Evolutionary conservation across 345 rosid species (phyloP).

Genomic region (Rubroshorea leprosula): DNA sequence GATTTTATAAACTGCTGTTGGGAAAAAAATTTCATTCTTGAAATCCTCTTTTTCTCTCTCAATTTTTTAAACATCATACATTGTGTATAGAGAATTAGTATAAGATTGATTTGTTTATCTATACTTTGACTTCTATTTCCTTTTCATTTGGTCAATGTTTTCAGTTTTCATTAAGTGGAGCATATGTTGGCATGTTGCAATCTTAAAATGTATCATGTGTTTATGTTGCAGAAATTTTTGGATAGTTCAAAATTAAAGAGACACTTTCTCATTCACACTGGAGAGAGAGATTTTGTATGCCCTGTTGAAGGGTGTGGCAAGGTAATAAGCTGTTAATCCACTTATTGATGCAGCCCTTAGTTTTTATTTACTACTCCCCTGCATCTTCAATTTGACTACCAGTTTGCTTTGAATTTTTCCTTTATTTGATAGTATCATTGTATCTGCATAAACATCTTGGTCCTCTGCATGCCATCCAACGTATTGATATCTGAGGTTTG

Average conservation of each 20-base stretch:
- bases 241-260: slow-evolving; percentile 98
- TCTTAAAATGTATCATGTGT: background rate
- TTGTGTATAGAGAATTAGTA: no score
- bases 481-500: slow-evolving; percentile 18
- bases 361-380: background rate
- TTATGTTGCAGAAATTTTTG: slow-evolving; percentile 79
- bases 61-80: no score
- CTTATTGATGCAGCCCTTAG: background rate
- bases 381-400: background rate
- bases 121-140: background rate
- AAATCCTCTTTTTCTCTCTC: no score
- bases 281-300: slow-evolving; percentile 77
- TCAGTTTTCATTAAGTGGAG: no score
- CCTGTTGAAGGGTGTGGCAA: slow-evolving; percentile 98
- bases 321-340: slow-evolving; percentile 36
- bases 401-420: slow-evolving; percentile 6
- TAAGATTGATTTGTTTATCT: no score
- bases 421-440: background rate
- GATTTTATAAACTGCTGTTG: no score
- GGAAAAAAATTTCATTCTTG: no score
- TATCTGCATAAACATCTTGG: background rate
- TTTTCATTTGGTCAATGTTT: no score
- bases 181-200: no score
- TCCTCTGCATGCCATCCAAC: background rate
- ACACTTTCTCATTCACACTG: slow-evolving; percentile 91